Evolutionary conservation across 305 asterid species (phyloP), one percentile per base, ranked within the genome.

Genomic region (Fraxinus velutina): DNA sequence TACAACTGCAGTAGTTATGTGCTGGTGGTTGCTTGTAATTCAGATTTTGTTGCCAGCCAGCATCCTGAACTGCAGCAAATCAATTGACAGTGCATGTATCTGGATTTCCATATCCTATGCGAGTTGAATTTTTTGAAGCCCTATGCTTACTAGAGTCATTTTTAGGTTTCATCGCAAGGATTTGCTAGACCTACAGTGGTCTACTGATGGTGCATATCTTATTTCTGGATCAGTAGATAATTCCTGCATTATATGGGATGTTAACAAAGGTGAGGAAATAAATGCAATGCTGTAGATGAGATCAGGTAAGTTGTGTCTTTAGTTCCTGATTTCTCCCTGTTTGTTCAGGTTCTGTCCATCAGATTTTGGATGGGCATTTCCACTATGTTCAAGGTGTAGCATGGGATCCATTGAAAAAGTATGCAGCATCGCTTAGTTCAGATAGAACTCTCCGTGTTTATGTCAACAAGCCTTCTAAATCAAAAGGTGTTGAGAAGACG

Each of bases 371-470:
- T 85, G 93, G 88, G 64, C 99, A 96, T 90, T 85, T 86, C 87
- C 99, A 96, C 89, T 96, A 96, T 77, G 99, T 96, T 83, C 98
- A 96, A 83, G 98, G 99, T 86, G 99, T 96, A 70, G 90, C 98
- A 62, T 96, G 97, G 98, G 99, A 96, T 83, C 98, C 99, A n/a
- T 83, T 92, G 84, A 91, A 89, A 75, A 93, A 92, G 87, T 94
- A 92, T 88, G 92, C 89, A 37, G 94, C 99, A 78, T 96, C 99
- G 29, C 87, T 94, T 82, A 96, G 99, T 88, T 94, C 99, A 44
- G 99, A 96, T 85, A 90, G 99, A 90, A 94, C 98, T 68, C 93
- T 96, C 80, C 93, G 98, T 50, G 82, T 94, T 83, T 96, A 94
- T 89, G 70, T 86, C 78, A 93, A 91, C 88, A 94, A 88, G 86